Evolutionary conservation across 2,329 filamentous ascomycete genomes (phyloP).

Genomic region (Fusarium chuoi): DNA sequence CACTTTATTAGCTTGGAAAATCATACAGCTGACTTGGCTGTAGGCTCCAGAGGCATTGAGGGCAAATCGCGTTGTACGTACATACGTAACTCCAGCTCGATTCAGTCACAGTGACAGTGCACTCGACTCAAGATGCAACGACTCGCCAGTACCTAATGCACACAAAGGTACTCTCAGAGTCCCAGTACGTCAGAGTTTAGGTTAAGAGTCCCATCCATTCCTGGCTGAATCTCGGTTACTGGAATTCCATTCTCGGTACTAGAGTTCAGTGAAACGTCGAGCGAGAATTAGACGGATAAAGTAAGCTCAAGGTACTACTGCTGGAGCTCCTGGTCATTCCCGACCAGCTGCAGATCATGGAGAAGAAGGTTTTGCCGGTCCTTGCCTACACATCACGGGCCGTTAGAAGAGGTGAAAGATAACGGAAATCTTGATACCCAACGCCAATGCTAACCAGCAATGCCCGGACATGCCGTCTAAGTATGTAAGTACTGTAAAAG

Average conservation of each 20-base stretch:
- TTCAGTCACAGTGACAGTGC: background rate
- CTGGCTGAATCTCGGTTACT: conserved; percentile 1
- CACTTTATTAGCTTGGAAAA: conserved; percentile 11
- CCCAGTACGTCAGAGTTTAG: background rate
- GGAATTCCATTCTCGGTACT: conserved; percentile 3
- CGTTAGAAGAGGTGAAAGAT: conserved; percentile 39
- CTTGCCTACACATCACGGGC: conserved; percentile 25
- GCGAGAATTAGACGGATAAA: conserved; percentile 15
- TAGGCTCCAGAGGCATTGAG: background rate
- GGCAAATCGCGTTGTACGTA: conserved; percentile 12
- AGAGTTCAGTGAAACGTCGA: conserved; percentile 17
- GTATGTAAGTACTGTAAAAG: background rate
- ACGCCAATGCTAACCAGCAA: background rate
- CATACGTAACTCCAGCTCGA: conserved; percentile 3
- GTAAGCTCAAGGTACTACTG: conserved; percentile 9
- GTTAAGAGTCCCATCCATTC: background rate
- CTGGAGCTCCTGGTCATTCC: background rate
- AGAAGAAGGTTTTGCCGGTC: conserved; percentile 31
- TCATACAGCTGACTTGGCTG: background rate
- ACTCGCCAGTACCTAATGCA: background rate
- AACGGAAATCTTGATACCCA: conserved; percentile 39
- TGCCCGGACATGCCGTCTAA: conserved; percentile 17
- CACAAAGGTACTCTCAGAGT: background rate
- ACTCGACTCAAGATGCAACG: conserved; percentile 3
- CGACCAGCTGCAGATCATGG: conserved; percentile 27